A percentile compares a stretch with the other conserved stretches of the same genome.
These are phyloP conservation scores for Arabidopsis suecica DNA, from an alignment of 345 rosid species.

Conservation along the genomic window DNA sequence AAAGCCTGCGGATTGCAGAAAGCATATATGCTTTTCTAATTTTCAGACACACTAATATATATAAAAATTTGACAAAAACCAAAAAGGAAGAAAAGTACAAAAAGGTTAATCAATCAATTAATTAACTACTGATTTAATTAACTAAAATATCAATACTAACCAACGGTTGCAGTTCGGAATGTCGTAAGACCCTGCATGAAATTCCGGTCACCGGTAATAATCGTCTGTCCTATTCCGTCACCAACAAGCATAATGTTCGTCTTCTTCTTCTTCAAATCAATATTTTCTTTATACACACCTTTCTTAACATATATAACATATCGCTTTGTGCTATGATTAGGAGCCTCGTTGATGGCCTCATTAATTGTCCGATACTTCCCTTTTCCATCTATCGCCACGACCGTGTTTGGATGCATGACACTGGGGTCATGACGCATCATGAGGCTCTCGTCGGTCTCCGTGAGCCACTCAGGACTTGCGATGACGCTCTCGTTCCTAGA, in stretches of 20 bases:
- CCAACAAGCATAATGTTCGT: constrained; percentile 78
- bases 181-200: constrained; percentile 95
- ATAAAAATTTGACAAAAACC: constrained; percentile 31
- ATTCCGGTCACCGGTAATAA: constrained; percentile 72
- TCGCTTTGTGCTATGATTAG: constrained; percentile 69
- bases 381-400: constrained; percentile 73
- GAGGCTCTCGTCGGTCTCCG: constrained; percentile 62
- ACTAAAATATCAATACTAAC: constrained; percentile 47
- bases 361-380: constrained; percentile 68
- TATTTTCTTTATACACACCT: constrained; percentile 77
- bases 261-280: constrained; percentile 77
- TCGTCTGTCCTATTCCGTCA: constrained; percentile 74
- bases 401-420: constrained; percentile 50
- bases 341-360: constrained; percentile 76
- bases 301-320: constrained; percentile 68
- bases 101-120: constrained; percentile 38
- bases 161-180: constrained; percentile 91
- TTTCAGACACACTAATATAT: constrained; percentile 25
- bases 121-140: background rate
- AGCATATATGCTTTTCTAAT: constrained; percentile 41
- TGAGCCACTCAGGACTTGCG: constrained; percentile 64
- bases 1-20: constrained; percentile 41
- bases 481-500: constrained; percentile 44
- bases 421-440: constrained; percentile 42
- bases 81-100: constrained; percentile 23